phyloP scores from a whole-genome alignment of 176 grass and related monocot genomes.

The Cenchrus purpureus region DNA sequence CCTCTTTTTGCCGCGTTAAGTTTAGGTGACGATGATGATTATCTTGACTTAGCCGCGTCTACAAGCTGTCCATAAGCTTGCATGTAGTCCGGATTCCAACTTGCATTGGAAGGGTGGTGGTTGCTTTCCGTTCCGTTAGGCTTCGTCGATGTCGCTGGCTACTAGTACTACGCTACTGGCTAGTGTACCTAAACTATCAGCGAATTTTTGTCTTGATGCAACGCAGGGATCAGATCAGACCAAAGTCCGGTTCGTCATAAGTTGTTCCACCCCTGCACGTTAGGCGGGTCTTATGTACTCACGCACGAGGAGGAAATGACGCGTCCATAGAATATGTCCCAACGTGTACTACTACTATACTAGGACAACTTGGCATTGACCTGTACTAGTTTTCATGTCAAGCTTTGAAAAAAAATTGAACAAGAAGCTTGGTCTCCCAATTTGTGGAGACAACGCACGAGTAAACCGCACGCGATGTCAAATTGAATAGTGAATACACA shows the following conservation, averaged over 20 bases:
- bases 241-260: not conserved
- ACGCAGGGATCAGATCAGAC: not conserved
- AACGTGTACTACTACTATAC: not conserved
- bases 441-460: not conserved
- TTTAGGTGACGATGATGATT: not conserved
- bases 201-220: constrained; percentile 13
- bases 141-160: constrained; percentile 10
- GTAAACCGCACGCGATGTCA: not conserved
- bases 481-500: not conserved
- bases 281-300: not conserved
- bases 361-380: not conserved
- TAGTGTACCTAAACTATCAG: constrained; percentile 28
- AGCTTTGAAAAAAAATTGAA: not conserved
- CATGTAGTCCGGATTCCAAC: not conserved
- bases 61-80: too few species aligned
- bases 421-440: not conserved
- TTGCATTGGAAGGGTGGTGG: not conserved
- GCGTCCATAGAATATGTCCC: too few species aligned
- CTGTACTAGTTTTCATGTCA: not conserved
- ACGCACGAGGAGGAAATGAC: not conserved
- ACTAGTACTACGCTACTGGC: too few species aligned
- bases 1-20: not conserved
- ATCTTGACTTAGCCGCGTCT: not conserved
- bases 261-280: not conserved
- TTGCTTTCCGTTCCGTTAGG: constrained; percentile 21